Percentiles rank a stretch among this genome's conserved stretches.
phyloP scores from a whole-genome alignment of 2,329 filamentous ascomycete genomes.

The Trichothecium sympodiale region DNA sequence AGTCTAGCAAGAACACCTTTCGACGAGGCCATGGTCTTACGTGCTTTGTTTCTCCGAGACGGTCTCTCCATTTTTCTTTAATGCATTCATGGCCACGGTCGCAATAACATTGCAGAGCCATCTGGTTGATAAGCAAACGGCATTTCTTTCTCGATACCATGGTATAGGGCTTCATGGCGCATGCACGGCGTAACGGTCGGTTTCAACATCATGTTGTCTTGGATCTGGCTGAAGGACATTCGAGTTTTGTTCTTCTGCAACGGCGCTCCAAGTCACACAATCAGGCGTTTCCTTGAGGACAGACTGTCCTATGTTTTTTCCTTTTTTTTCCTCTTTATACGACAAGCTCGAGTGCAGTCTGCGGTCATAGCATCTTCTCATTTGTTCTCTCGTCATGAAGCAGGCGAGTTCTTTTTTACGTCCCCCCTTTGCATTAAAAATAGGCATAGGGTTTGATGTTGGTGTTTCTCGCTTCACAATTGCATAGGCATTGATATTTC shows the following conservation, averaged over 20 bases:
- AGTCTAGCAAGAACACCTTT: background rate
- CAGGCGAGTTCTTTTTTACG: too few relatives aligned
- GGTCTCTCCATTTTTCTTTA: background rate
- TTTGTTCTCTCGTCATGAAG: too few relatives aligned
- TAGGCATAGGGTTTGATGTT: too few relatives aligned
- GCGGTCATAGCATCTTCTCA: too few relatives aligned
- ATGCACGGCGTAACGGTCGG: background rate
- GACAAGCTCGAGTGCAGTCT: too few relatives aligned
- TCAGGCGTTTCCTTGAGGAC: background rate
- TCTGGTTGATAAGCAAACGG: constrained; percentile 28
- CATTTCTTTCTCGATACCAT: constrained; percentile 30
- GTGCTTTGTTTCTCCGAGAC: background rate
- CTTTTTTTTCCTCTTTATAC: constrained; percentile 3
- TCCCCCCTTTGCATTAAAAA: too few relatives aligned
- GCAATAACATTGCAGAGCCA: constrained; percentile 28
- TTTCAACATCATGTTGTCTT: background rate
- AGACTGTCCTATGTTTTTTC: background rate
- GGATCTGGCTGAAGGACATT: background rate
- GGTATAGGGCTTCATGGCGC: constrained; percentile 12
- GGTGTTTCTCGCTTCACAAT: too few relatives aligned
- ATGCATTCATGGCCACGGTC: constrained; percentile 1
- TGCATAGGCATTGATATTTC: too few relatives aligned
- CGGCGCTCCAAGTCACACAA: background rate
- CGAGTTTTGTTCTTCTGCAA: background rate
- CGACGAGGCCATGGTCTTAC: background rate